A percentile compares a stretch with the other conserved stretches of the same genome.
phyloP scores from a whole-genome alignment of 768 basidiomycete genomes.

The Boletus patriciae region DNA sequence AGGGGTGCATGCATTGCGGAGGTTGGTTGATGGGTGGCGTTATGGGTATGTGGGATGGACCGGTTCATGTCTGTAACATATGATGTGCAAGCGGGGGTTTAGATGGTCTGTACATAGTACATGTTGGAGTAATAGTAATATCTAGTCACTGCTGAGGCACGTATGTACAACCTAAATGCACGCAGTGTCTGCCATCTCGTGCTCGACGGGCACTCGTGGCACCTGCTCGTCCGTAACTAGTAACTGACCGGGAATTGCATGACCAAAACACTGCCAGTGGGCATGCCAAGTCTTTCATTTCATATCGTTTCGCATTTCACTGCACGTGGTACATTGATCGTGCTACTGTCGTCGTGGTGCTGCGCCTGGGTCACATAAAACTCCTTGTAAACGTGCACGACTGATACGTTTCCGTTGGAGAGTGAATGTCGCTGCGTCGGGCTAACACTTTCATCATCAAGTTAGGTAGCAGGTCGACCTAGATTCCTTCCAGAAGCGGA shows the following conservation, averaged over 20 bases:
- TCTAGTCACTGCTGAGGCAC: neutral
- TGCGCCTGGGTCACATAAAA: no score
- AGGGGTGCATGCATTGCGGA: neutral
- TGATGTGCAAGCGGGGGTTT: neutral
- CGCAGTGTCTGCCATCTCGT: no score
- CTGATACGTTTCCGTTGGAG: neutral
- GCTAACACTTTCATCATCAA: neutral
- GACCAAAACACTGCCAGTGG: neutral
- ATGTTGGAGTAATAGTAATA: neutral
- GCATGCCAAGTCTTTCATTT: neutral
- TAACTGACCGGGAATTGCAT: no score
- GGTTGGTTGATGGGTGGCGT: neutral
- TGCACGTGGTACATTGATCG: neutral
- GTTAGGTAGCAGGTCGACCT: neutral
- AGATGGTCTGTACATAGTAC: neutral
- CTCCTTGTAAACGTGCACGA: no score
- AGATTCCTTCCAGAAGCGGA: neutral
- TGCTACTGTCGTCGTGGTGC: no score
- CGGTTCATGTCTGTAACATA: neutral
- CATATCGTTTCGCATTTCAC: neutral
- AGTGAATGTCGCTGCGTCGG: neutral
- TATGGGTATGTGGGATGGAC: neutral
- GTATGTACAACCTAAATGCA: no score
- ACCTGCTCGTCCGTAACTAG: no score
- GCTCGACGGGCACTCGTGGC: no score